Percentiles rank a stretch among this genome's conserved stretches.
Evolutionary conservation across 2,329 filamentous ascomycete species (phyloP).

Genomic region (Teratosphaeria destructans): DNA sequence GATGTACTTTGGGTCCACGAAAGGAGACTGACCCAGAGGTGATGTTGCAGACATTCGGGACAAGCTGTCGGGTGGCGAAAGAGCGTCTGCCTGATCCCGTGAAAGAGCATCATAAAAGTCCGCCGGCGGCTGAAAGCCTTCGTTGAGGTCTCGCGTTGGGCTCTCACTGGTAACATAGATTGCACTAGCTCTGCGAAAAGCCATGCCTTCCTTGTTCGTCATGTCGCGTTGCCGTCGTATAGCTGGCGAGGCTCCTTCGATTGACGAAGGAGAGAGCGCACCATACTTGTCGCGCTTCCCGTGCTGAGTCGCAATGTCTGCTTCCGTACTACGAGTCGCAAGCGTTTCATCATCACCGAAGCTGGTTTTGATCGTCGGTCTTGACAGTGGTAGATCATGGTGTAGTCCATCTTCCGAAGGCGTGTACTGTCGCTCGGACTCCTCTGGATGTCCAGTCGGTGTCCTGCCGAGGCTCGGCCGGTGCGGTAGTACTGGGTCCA

Average conservation of each 20-base stretch:
- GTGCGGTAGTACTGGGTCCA: slow-evolving; percentile 5
- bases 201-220: slow-evolving; percentile 21
- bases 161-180: slow-evolving; percentile 15
- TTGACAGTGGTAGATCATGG: background rate
- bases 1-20: slow-evolving; percentile 13
- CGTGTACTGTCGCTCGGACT: background rate
- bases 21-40: slow-evolving; percentile 3
- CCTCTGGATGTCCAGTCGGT: slow-evolving; percentile 15
- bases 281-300: background rate
- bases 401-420: background rate
- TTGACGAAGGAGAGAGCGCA: background rate
- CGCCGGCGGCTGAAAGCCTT: slow-evolving; percentile 6
- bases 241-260: slow-evolving; percentile 8
- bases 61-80: slow-evolving; percentile 3
- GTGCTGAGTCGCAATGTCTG: background rate
- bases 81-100: background rate
- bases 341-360: background rate
- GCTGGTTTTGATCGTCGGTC: background rate
- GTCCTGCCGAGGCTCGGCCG: slow-evolving; percentile 13
- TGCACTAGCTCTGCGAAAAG: slow-evolving; percentile 22
- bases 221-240: slow-evolving; percentile 15
- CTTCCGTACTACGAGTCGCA: background rate
- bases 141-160: slow-evolving; percentile 3
- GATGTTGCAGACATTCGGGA: slow-evolving; percentile 12
- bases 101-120: slow-evolving; percentile 9